These are phyloP conservation scores for Crotalaria pallida DNA, from an alignment of 306 rosid species.

Conservation along the genomic window DNA sequence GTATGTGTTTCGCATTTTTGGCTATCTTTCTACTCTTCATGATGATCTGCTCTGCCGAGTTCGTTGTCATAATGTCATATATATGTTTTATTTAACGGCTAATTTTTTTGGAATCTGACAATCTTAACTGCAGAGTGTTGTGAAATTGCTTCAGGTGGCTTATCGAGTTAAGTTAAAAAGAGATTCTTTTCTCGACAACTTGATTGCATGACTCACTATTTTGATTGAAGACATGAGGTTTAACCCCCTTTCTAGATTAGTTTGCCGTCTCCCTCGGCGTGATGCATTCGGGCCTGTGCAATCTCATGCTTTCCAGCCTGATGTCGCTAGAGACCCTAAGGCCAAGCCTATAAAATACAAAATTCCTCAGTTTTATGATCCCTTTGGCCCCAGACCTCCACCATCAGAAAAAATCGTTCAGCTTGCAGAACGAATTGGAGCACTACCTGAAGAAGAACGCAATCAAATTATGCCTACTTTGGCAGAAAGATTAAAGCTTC, in stretches of 20 bases:
- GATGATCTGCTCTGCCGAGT: background rate
- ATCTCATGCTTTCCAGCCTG: conserved; percentile 37
- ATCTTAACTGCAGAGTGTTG: background rate
- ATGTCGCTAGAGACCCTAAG: conserved; percentile 29
- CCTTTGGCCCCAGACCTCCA: conserved; percentile 47
- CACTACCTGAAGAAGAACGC: conserved; percentile 38
- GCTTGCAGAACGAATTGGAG: conserved; percentile 41
- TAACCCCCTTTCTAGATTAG: conserved; percentile 31
- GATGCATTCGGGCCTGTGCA: conserved; percentile 3
- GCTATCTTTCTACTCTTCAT: background rate
- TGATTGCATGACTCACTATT: conserved; percentile 18
- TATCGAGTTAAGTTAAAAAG: conserved; percentile 3
- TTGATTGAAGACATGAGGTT: conserved; percentile 39
- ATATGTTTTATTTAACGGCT: background rate
- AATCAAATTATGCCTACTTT: conserved; percentile 39
- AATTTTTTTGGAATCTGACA: background rate
- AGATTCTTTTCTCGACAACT: background rate
- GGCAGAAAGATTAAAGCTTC: conserved; percentile 36
- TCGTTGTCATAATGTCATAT: background rate
- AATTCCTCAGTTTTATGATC: conserved; percentile 42
- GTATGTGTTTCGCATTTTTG: background rate
- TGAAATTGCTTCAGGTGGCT: conserved; percentile 24
- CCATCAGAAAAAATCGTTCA: conserved; percentile 41
- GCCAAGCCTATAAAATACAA: conserved; percentile 35
- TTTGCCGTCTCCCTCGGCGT: background rate